Evolutionary conservation across 352 stramenopile genomes (phyloP), one percentile per base, ranked within the genome.

Genomic region (Globisporangium spiculum): DNA sequence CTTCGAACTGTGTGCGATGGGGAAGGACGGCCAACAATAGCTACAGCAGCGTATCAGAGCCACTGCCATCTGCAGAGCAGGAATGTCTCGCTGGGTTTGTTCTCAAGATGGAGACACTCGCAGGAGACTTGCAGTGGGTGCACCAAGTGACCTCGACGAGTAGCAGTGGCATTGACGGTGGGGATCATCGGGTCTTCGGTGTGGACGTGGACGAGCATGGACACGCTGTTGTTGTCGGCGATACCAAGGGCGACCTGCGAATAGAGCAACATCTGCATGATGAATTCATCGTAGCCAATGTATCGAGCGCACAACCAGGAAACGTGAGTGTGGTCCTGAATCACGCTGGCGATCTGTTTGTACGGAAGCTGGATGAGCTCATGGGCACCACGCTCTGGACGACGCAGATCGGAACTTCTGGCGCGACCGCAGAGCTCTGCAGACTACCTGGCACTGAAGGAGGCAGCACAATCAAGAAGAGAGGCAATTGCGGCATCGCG

Each of bases 301-400:
- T 9, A 24, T 52, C 44, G 6, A 52, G 44, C 1, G 44, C 1
- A 12, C 6, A 4, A 2, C 5, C 44, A 22, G 18, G 6, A 24
- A 54, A 27, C 22, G 8, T 9, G 12, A 56, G 20, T 27, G 48
- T 55, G 20, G 10, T 27, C 36, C 12, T 38, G 7, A 2, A 27
- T 4, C 63, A 58, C n/a, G 63, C 36, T 5, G 54, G 63, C 10
- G 68, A 80, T 48, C 60, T 83, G 10, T 73, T 83, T 55, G 66
- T 80, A 0, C 62, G 50, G 4, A 60, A 57, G 8, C 16, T 83
- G 24, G 60, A 72, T 22, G 27, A 61, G 2, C n/a, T 6, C 1
- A 70, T 71, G 2, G 73, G 73, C 6, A 22, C 56, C 9, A 5
- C 58, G 18, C 36, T 69, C 24, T 83, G 76, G 73, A 74, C 64